Evolutionary conservation across 805 yeast species (phyloP), one percentile per base, ranked within the genome.

Genomic region (Kluyveromyces lactis): DNA sequence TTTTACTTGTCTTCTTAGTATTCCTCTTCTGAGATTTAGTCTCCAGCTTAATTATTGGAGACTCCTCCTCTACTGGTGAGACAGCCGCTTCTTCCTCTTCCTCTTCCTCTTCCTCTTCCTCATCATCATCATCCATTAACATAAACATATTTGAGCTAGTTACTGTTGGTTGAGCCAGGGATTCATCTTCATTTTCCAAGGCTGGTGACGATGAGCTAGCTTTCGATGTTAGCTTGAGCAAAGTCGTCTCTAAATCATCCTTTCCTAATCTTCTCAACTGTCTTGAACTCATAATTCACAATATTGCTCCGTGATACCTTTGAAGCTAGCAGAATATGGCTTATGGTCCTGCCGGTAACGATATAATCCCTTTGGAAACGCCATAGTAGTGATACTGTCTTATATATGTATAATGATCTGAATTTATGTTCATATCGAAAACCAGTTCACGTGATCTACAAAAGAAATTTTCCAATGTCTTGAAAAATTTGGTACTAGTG

Each of bases 241-340:
- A 31, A 18, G 42, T 36, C 12, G 37, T 33, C 15, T 40, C 42
- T 17, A 44, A 40, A 23, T 56, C 51, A 34, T 58, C 62, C 42
- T 57, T 57, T 39, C 58, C 60, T 29, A 56, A 46, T 41, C 56
- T 63, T 40, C 60, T 58, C 42, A 64, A 46, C 15, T 61, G 63
- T 42, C 66, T 54, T 4, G 64, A 55, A 46, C 66, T 58, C 67
- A 61, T 62, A n/a, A n/a, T n/a, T n/a, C n/a, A n/a, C n/a, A n/a
- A n/a, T n/a, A n/a, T n/a, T n/a, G n/a, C n/a, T n/a, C n/a, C n/a
- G n/a, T n/a, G n/a, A n/a, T n/a, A n/a, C n/a, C n/a, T n/a, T 17
- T 18, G n/a, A n/a, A n/a, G n/a, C n/a, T n/a, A n/a, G n/a, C n/a
- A n/a, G n/a, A n/a, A n/a, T n/a, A n/a, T n/a, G n/a, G n/a, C n/a